phyloP scores from a whole-genome alignment of 352 stramenopile species.

The Phytophthora sansomeana region DNA sequence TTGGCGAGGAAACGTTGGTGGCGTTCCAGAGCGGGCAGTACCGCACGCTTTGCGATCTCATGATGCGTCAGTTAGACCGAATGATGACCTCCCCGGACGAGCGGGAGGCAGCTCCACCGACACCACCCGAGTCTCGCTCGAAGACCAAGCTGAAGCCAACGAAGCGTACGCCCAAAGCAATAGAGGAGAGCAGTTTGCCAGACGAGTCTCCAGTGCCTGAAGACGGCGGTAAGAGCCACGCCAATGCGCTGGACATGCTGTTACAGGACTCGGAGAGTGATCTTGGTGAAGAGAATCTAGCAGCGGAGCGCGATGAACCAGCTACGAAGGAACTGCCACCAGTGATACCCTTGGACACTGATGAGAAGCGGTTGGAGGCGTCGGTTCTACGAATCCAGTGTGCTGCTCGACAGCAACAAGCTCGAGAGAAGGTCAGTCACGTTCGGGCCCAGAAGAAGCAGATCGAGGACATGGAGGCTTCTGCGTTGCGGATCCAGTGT shows the following conservation, averaged over 20 bases:
- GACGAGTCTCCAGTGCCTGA: not conserved
- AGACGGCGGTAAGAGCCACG: slow-evolving; percentile 6
- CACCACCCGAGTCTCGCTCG: slow-evolving; percentile 1
- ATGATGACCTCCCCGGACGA: slow-evolving; percentile 49
- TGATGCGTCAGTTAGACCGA: slow-evolving; percentile 60
- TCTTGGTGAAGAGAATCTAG: not conserved
- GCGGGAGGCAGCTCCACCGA: slow-evolving; percentile 9
- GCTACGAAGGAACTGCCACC: not conserved
- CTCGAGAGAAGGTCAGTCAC: slow-evolving; percentile 22
- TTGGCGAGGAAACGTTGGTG: slow-evolving; percentile 50
- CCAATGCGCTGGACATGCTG: slow-evolving; percentile 25
- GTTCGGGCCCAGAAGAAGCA: slow-evolving; percentile 16
- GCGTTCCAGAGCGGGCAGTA: slow-evolving; percentile 61
- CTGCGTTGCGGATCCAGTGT: slow-evolving; percentile 63
- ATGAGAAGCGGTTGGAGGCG: slow-evolving; percentile 4
- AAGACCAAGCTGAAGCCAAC: not conserved
- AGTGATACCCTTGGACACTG: not conserved
- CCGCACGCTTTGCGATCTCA: slow-evolving; percentile 65
- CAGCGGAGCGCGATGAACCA: slow-evolving; percentile 11
- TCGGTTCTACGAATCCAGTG: slow-evolving; percentile 44
- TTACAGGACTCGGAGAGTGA: slow-evolving; percentile 24
- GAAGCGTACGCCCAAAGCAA: not conserved
- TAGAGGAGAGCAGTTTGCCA: not conserved
- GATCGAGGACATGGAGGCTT: slow-evolving; percentile 25
- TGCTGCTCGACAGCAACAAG: slow-evolving; percentile 42